A percentile compares a stretch with the other conserved stretches of the same genome.
These are phyloP conservation scores for Ananas comosus DNA, from an alignment of 176 grass and related monocot species.

Conservation along the genomic window DNA sequence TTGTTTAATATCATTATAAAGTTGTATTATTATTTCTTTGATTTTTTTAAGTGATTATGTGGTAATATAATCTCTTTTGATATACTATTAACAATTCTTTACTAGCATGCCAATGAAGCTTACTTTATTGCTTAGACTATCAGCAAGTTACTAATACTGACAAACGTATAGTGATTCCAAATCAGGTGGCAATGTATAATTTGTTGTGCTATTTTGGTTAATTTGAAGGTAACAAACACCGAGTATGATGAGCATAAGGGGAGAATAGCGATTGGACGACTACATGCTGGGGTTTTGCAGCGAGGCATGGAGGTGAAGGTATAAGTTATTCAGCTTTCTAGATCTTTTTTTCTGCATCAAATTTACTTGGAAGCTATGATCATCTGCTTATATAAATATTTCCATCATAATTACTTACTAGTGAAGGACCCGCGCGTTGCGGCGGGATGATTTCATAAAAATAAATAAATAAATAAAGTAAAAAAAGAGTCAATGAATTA, in stretches of 20 bases:
- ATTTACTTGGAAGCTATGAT: neutral
- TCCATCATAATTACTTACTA: neutral
- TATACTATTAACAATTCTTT: no score
- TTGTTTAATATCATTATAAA: no score
- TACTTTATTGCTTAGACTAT: slow-evolving; percentile 1
- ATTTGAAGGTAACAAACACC: slow-evolving; percentile 68
- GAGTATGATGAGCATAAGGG: slow-evolving; percentile 99
- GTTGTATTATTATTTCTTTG: no score
- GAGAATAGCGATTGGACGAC: slow-evolving; percentile 89
- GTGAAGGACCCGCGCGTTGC: no score
- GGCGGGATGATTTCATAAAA: no score
- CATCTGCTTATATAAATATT: slow-evolving; percentile 10
- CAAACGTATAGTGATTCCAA: no score
- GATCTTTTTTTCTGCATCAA: neutral
- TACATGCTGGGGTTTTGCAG: slow-evolving; percentile 79
- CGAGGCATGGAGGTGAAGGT: slow-evolving; percentile 95
- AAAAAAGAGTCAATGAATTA: no score
- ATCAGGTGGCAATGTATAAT: no score
- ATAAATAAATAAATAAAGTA: no score
- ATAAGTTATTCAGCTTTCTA: slow-evolving; percentile 9
- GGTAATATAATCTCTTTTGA: no score
- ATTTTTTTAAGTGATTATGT: no score
- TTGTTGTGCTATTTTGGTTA: neutral
- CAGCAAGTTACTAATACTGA: neutral
- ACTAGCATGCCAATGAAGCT: neutral